These are phyloP conservation scores for Diplogelasinospora grovesii DNA, from an alignment of 495 filamentous ascomycete genomes.

Conservation along the genomic window DNA sequence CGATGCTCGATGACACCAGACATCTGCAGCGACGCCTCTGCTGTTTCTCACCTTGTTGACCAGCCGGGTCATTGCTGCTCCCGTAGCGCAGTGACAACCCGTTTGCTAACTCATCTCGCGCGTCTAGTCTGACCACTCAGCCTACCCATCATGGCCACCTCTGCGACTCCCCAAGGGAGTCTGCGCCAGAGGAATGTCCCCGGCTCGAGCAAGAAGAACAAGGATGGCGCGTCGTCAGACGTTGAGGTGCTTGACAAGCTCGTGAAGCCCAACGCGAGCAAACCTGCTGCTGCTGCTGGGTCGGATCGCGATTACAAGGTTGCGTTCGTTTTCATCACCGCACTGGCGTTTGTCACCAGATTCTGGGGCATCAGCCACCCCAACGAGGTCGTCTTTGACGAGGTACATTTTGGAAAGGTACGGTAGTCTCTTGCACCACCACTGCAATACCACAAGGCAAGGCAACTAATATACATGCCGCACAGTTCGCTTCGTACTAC, in stretches of 20 bases:
- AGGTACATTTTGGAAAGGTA: slow-evolving; percentile 99
- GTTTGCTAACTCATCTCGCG: slow-evolving; percentile 2
- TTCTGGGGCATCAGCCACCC: slow-evolving; percentile 95
- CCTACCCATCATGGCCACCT: slow-evolving; percentile 29
- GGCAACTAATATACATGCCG: slow-evolving; percentile 4
- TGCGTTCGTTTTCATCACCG: slow-evolving; percentile 68
- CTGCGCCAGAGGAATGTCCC: slow-evolving; percentile 49
- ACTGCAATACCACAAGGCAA: neutral
- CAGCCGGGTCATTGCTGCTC: neutral
- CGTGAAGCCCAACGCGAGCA: slow-evolving; percentile 22
- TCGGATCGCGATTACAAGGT: slow-evolving; percentile 80
- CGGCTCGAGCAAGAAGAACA: slow-evolving; percentile 39
- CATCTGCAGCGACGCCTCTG: no score
- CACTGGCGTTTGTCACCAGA: slow-evolving; percentile 78
- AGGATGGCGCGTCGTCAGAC: slow-evolving; percentile 24
- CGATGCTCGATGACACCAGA: no score
- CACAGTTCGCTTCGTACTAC: slow-evolving; percentile 91
- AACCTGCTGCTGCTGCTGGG: slow-evolving; percentile 8
- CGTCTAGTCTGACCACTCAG: slow-evolving; percentile 7
- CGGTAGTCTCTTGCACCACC: slow-evolving; percentile 19
- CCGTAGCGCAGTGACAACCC: neutral
- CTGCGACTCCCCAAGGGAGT: slow-evolving; percentile 39
- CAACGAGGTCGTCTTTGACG: slow-evolving; percentile 95
- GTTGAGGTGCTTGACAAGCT: slow-evolving; percentile 43
- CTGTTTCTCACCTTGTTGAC: neutral